Evolutionary conservation across 2,329 filamentous ascomycete species (phyloP).

Genomic region (Fusarium papillatum): DNA sequence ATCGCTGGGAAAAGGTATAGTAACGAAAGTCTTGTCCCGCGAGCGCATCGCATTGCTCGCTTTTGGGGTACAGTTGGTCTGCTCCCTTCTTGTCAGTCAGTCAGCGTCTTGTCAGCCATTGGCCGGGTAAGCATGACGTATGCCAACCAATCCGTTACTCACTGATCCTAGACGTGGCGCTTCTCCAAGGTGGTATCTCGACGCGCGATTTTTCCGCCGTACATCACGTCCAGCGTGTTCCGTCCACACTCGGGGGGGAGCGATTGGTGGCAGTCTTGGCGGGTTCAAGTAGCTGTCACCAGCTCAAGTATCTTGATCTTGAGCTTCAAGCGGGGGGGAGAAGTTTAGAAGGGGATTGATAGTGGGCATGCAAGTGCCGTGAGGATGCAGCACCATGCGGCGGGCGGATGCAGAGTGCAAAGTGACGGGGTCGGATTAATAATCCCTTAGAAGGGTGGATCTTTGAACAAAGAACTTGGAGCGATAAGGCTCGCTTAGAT

Average conservation of each 20-base stretch:
- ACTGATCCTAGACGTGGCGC: neutral
- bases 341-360: neutral
- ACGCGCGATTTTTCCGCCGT: neutral
- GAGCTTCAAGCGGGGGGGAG: neutral
- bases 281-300: neutral
- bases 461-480: neutral
- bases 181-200: neutral
- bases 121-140: neutral
- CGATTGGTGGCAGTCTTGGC: neutral
- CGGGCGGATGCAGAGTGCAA: neutral
- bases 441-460: neutral
- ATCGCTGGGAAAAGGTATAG: constrained; percentile 54
- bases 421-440: neutral
- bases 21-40: constrained; percentile 50
- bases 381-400: neutral
- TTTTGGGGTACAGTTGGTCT: neutral
- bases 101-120: neutral
- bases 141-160: constrained; percentile 3
- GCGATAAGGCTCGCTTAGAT: neutral
- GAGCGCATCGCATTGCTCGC: constrained; percentile 44
- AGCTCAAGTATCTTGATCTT: neutral
- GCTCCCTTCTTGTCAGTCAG: neutral
- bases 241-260: neutral
- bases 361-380: neutral
- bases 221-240: neutral